Base-by-base conservation (phyloP, 306 rosid species). In the Fragaria nilgerrensis region DNA sequence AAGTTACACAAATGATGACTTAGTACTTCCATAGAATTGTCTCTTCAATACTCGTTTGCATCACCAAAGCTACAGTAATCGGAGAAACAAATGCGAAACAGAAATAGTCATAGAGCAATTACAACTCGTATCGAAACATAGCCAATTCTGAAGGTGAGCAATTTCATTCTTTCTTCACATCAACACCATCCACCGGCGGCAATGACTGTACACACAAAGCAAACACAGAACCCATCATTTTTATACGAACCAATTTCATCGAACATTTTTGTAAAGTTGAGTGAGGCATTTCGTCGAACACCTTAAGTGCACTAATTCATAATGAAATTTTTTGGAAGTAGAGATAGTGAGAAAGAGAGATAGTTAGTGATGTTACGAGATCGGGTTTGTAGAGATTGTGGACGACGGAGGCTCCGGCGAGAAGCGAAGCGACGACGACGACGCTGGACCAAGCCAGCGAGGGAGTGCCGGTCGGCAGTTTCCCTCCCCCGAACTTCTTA, bases 391-490 rank as follows among this genome's bases (percentile, higher is more conserved):
- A 80, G 75, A 80, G 56, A 72, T 68, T 80, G 70, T 80, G 79
- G 71, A 80, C 83, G 10, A 80, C 75, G 41, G 83, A 74, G 65
- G 83, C 83, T 8, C 83, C 83, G 22, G 71, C 83, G 52, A 80
- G 83, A 75, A 80, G 83, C 1, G 79, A 80, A 20, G 27, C 76
- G 43, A 80, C 65, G 32, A 80, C 83, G 75, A 80, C 79, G 52
- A 75, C 75, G 55, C 70, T 67, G 64, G 83, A 80, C 70, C 68
- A 68, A 19, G 83, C 83, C 65, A 80, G 52, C 22, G 83, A 80
- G 8, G 83, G 83, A 41, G 83, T 80, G 22, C 83, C 79, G 23
- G 65, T 80, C 12, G 79, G 83, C 65, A 3, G 71, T 79, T 56
- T 80, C 23, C 76, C 75, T 48, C 70, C 78, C 3, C 83, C 83